Evolutionary conservation across 208 protist species (phyloP).

Genomic region (Acanthamoeba triangularis): DNA sequence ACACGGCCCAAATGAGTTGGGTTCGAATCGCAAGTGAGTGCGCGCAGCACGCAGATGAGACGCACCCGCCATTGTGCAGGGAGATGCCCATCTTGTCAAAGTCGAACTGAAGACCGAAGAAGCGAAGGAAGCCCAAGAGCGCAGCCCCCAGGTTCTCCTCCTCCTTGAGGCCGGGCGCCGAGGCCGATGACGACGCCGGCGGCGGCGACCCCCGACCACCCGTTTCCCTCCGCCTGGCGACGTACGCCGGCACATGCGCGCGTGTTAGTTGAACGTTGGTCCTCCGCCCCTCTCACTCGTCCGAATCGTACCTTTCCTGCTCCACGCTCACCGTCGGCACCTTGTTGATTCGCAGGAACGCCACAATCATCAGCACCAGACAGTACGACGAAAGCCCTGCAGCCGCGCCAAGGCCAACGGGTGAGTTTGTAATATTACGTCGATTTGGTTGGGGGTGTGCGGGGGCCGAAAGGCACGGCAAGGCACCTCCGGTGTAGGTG

Average conservation of each 20-base stretch:
- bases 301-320: neutral
- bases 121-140: slow-evolving; percentile 59
- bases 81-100: slow-evolving; percentile 74
- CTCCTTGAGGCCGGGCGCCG: slow-evolving; percentile 55
- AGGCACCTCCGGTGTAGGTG: slow-evolving; percentile 53
- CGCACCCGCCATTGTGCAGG: slow-evolving; percentile 66
- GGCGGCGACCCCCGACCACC: neutral
- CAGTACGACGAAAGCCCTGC: slow-evolving; percentile 60
- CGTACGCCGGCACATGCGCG: too few species aligned
- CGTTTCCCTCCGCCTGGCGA: neutral
- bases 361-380: slow-evolving; percentile 71
- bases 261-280: neutral
- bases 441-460: neutral
- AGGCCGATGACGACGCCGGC: neutral
- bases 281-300: too few species aligned
- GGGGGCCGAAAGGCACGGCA: neutral
- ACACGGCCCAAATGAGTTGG: neutral
- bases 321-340: slow-evolving; percentile 32
- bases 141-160: slow-evolving; percentile 72
- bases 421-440: neutral
- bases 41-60: neutral
- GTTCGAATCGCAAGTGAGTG: neutral
- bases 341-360: slow-evolving; percentile 64
- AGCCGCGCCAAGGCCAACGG: neutral
- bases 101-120: slow-evolving; percentile 66